A percentile compares a stretch with the other conserved stretches of the same genome.
Evolutionary conservation across 257 asterid genomes (phyloP).

Genomic region (Solanum ossicruentum): DNA sequence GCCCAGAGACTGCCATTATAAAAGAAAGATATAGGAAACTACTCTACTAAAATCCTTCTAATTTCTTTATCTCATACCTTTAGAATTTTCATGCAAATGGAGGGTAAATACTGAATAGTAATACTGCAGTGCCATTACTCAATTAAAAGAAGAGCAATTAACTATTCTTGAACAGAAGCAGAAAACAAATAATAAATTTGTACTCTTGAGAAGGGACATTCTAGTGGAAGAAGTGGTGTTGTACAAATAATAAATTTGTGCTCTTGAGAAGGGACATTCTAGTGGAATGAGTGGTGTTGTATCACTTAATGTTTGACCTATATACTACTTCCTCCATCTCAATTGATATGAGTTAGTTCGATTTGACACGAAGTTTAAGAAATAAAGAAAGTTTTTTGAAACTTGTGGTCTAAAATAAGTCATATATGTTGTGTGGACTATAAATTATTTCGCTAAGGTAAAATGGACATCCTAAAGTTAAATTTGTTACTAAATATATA

Average conservation of each 20-base stretch:
- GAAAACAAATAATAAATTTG: background rate
- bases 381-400: too few species aligned
- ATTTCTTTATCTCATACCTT: background rate
- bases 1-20: background rate
- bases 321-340: background rate
- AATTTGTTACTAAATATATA: too few species aligned
- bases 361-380: too few species aligned
- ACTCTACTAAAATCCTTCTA: too few species aligned
- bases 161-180: background rate
- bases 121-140: background rate
- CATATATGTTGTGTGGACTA: too few species aligned
- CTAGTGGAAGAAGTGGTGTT: background rate
- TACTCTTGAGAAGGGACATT: background rate
- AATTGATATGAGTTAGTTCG: too few species aligned
- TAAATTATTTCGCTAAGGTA: too few species aligned
- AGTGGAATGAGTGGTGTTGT: background rate
- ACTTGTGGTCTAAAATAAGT: too few species aligned
- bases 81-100: background rate
- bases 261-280: background rate
- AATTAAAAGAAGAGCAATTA: background rate
- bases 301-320: background rate
- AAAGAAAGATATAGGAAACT: background rate
- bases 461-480: too few species aligned
- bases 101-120: background rate
- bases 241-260: background rate